A percentile compares a stretch with the other conserved stretches of the same genome.
These are phyloP conservation scores for Phtheirospermum japonicum DNA, from an alignment of 257 asterid genomes.

Conservation along the genomic window DNA sequence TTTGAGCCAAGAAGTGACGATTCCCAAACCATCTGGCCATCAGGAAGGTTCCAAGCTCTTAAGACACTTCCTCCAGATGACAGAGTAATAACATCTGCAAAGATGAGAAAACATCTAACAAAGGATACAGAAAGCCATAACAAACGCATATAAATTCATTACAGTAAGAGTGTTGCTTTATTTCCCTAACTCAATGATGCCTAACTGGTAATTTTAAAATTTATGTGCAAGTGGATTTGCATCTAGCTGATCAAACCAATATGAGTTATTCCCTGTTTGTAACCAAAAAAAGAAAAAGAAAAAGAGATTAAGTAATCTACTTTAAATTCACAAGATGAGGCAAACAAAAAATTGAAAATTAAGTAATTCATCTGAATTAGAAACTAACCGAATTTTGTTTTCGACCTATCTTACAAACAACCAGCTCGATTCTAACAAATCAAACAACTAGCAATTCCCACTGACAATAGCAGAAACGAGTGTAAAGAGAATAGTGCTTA, in stretches of 20 bases:
- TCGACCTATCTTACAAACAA: constrained; percentile 1
- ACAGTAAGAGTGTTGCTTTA: neutral
- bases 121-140: constrained; percentile 9
- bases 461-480: constrained; percentile 1
- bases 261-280: neutral
- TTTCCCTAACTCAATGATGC: neutral
- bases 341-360: constrained; percentile 5
- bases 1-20: constrained; percentile 58
- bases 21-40: constrained; percentile 99
- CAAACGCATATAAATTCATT: constrained; percentile 11
- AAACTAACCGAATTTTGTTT: constrained; percentile 16
- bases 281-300: constrained; percentile 15
- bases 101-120: constrained; percentile 6
- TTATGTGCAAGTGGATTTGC: neutral
- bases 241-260: constrained; percentile 23
- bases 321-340: constrained; percentile 7
- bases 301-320: constrained; percentile 15
- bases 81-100: constrained; percentile 80
- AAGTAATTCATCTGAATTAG: constrained; percentile 1
- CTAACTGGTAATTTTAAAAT: neutral
- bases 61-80: constrained; percentile 80
- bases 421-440: neutral
- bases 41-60: constrained; percentile 99
- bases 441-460: constrained; percentile 13
- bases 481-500: constrained; percentile 29